Evolutionary conservation across 176 grass and related monocot species (phyloP).

Genomic region (Neostapfia colusana): DNA sequence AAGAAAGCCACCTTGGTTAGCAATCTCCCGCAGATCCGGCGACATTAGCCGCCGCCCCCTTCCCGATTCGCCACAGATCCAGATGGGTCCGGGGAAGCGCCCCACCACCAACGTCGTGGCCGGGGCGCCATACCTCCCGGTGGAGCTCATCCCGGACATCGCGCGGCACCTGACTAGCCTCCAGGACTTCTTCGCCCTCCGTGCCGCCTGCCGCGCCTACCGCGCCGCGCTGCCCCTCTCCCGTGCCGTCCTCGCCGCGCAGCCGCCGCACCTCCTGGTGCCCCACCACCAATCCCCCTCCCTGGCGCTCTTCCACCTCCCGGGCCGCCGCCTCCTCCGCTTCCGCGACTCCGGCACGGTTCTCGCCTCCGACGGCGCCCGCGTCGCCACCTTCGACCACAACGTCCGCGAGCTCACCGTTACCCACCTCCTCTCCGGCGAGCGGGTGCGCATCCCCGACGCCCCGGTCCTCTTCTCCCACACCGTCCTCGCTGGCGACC

Average conservation of each 20-base stretch:
- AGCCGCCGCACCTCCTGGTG: slow-evolving; percentile 46
- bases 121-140: slow-evolving; percentile 42
- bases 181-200: slow-evolving; percentile 54
- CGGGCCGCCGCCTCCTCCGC: slow-evolving; percentile 39
- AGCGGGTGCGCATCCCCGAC: slow-evolving; percentile 40
- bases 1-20: not conserved
- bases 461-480: slow-evolving; percentile 29
- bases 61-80: not conserved
- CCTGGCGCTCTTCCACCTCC: slow-evolving; percentile 43
- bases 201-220: slow-evolving; percentile 52
- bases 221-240: slow-evolving; percentile 18
- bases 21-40: not conserved
- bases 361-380: slow-evolving; percentile 44
- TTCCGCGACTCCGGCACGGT: slow-evolving; percentile 25
- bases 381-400: slow-evolving; percentile 34
- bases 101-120: not conserved
- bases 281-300: slow-evolving; percentile 40
- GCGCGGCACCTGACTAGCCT: slow-evolving; percentile 45
- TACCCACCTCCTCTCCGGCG: slow-evolving; percentile 49
- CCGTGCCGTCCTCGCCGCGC: slow-evolving; percentile 36
- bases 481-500: slow-evolving; percentile 42
- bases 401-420: slow-evolving; percentile 40
- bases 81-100: slow-evolving; percentile 3
- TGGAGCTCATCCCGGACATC: slow-evolving; percentile 40
- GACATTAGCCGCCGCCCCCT: not conserved